Evolutionary conservation across 345 rosid species (phyloP).

Genomic region (Jatropha curcas): DNA sequence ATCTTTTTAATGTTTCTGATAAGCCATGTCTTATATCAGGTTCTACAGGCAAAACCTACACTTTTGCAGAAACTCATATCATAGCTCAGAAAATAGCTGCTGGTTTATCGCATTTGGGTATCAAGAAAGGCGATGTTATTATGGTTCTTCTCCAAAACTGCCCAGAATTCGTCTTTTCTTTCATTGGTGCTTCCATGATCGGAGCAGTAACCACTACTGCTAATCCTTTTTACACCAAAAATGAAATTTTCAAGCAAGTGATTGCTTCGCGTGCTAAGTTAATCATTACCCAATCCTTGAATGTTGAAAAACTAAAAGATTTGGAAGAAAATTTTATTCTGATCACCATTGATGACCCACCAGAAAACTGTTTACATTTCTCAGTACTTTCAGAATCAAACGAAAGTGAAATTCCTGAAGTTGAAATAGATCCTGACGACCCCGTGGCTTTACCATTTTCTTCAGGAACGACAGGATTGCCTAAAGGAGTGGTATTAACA

Average conservation of each 20-base stretch:
- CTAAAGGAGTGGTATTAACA: slow-evolving; percentile 82
- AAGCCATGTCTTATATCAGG: slow-evolving; percentile 69
- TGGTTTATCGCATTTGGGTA: slow-evolving; percentile 57
- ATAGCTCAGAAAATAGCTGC: slow-evolving; percentile 51
- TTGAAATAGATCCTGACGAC: slow-evolving; percentile 46
- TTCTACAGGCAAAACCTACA: slow-evolving; percentile 44
- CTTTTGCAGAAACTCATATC: slow-evolving; percentile 58
- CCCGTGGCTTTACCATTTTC: slow-evolving; percentile 83
- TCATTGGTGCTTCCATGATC: slow-evolving; percentile 85
- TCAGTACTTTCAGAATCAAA: slow-evolving; percentile 40
- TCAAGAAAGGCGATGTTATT: slow-evolving; percentile 73
- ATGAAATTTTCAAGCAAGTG: slow-evolving; percentile 71
- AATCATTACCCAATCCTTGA: slow-evolving; percentile 64
- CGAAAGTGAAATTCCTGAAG: slow-evolving; percentile 36
- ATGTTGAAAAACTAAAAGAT: slow-evolving; percentile 58
- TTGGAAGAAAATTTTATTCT: slow-evolving; percentile 36
- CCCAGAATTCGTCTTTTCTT: slow-evolving; percentile 76
- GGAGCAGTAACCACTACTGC: slow-evolving; percentile 84
- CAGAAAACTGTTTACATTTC: slow-evolving; percentile 71
- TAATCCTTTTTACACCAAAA: slow-evolving; percentile 79
- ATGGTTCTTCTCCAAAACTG: slow-evolving; percentile 86
- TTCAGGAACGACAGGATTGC: slow-evolving; percentile 90
- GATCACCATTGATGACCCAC: slow-evolving; percentile 61
- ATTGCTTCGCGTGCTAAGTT: slow-evolving; percentile 51
- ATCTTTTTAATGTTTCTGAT: slow-evolving; percentile 36